These are phyloP conservation scores for Pleurotus eryngii DNA, from an alignment of 768 basidiomycete genomes.

Conservation along the genomic window DNA sequence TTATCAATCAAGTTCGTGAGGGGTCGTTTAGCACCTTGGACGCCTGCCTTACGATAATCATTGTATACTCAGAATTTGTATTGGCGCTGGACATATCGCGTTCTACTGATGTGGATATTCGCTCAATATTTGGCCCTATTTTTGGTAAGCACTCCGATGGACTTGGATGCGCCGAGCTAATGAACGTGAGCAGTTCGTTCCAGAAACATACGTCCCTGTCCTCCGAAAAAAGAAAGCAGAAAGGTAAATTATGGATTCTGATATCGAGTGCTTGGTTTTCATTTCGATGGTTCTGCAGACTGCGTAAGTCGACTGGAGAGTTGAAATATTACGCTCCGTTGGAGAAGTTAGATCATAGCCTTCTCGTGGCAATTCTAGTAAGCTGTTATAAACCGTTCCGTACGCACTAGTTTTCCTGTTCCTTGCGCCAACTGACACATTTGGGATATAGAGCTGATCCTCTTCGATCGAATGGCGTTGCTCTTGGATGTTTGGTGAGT, in stretches of 20 bases:
- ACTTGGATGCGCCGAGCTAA: neutral
- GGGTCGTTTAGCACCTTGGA: no score
- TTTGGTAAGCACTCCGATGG: conserved; percentile 32
- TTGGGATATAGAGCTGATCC: conserved; percentile 46
- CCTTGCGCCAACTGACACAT: neutral
- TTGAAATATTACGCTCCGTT: conserved; percentile 52
- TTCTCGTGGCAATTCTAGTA: conserved; percentile 45
- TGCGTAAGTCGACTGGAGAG: conserved; percentile 57
- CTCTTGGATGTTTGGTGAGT: conserved; percentile 66
- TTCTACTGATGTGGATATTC: conserved; percentile 68
- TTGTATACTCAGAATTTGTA: conserved; percentile 38
- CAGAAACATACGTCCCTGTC: conserved; percentile 69
- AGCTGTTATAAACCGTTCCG: conserved; percentile 74
- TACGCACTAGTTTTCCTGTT: conserved; percentile 29
- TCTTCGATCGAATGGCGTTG: conserved; percentile 74
- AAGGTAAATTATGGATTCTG: conserved; percentile 28
- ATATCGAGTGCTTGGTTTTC: neutral
- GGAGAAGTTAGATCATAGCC: conserved; percentile 44
- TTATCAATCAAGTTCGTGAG: conserved; percentile 59
- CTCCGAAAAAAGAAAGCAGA: conserved; percentile 59
- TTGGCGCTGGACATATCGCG: conserved; percentile 80
- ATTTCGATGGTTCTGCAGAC: conserved; percentile 25
- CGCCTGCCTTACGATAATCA: neutral
- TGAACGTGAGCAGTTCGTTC: conserved; percentile 45
- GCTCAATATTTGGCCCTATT: conserved; percentile 48